These are phyloP conservation scores for Chlorella sp. DNA, from an alignment of 139 green algal genomes.

Conservation along the genomic window DNA sequence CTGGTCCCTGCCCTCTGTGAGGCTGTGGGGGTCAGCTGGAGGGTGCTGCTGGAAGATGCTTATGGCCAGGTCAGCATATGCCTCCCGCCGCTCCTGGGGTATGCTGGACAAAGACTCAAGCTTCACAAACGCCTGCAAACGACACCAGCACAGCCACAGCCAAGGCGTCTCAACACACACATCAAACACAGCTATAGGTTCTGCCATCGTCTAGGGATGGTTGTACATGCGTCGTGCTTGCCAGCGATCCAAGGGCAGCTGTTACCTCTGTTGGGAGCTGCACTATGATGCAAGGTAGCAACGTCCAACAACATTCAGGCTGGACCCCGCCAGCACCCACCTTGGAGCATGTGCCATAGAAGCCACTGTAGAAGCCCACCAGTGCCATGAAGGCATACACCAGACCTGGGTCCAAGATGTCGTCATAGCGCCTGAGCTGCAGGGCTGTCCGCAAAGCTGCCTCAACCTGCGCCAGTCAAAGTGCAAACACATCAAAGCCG, in stretches of 20 bases:
- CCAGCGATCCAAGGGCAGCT: no score
- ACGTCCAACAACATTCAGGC: no score
- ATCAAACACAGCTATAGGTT: no score
- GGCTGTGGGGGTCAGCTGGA: constrained; percentile 50
- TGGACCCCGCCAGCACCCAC: no score
- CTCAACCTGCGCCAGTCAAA: no score
- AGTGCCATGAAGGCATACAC: constrained; percentile 65
- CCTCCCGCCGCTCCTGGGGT: constrained; percentile 27
- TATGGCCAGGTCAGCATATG: constrained; percentile 60
- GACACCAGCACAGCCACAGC: neutral
- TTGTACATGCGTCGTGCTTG: no score
- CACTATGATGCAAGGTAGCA: no score
- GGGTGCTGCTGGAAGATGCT: constrained; percentile 58
- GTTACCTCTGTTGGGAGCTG: no score
- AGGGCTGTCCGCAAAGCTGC: constrained; percentile 61
- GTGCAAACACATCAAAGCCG: no score
- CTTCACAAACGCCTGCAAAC: constrained; percentile 63
- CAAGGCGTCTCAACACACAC: neutral
- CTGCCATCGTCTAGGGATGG: no score
- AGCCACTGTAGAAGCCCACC: constrained; percentile 61
- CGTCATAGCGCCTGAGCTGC: constrained; percentile 62
- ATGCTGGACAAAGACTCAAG: constrained; percentile 54
- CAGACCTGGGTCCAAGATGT: constrained; percentile 53
- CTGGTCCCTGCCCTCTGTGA: no score
- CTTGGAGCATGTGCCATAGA: constrained; percentile 61